phyloP scores from a whole-genome alignment of 352 stramenopile species.

The Phytophthora melonis region DNA sequence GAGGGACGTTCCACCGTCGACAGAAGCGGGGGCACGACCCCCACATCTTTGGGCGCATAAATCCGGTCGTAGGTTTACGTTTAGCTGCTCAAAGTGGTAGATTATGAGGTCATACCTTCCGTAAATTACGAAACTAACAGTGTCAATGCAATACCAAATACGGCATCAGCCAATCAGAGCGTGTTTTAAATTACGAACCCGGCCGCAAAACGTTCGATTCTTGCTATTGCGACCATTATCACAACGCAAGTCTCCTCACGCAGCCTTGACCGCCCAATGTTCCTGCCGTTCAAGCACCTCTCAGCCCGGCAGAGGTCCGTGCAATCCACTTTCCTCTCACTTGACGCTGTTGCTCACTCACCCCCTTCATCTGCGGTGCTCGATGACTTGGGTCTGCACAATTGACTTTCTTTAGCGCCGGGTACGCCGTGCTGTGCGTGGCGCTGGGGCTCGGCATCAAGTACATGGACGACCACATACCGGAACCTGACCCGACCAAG shows the following conservation, averaged over 20 bases:
- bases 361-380: too few species aligned
- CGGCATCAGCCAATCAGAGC: not conserved
- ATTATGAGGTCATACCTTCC: not conserved
- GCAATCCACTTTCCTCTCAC: not conserved
- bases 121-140: not conserved
- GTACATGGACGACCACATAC: slow-evolving; percentile 74
- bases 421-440: slow-evolving; percentile 71
- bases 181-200: not conserved
- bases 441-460: slow-evolving; percentile 71
- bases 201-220: not conserved
- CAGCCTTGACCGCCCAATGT: slow-evolving; percentile 32
- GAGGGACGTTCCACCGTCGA: not conserved
- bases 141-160: too few species aligned
- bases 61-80: not conserved
- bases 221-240: too few species aligned
- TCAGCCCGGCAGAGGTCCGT: slow-evolving; percentile 65
- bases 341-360: too few species aligned
- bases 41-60: slow-evolving; percentile 23
- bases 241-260: too few species aligned
- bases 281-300: slow-evolving; percentile 75
- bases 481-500: slow-evolving; percentile 45
- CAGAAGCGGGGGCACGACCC: not conserved
- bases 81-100: not conserved
- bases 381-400: too few species aligned
- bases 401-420: slow-evolving; percentile 43